Evolutionary conservation across 805 yeast genomes (phyloP), one percentile per base, ranked within the genome.

Genomic region (Spathaspora girioi): DNA sequence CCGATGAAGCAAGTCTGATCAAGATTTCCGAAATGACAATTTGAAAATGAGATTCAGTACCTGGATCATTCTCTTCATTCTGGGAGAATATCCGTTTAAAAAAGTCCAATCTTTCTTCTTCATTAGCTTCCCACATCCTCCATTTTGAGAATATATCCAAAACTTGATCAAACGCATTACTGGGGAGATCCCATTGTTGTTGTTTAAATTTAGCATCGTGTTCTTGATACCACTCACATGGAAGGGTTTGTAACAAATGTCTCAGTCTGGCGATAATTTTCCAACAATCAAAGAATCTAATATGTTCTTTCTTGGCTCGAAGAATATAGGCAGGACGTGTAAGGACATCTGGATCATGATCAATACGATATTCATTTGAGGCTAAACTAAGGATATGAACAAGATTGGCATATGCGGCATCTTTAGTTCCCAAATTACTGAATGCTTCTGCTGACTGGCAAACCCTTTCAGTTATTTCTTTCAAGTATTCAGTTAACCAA

Each of bases 51-150:
- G 17, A 35, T 2, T 15, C 20, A 3, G 23, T 7, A 2, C n/a
- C 20, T 23, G 23, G 5, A 7, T 9, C 27, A 15, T n/a, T 23
- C n/a, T 31, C 19, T 6, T 45, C 10, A 5, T 15, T 3, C 9
- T 48, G 43, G 15, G 43, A 45, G 43, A 59, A 61, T 8, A 60
- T 48, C 6, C 46, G 19, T 20, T 59, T 58, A 38, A 64, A 59
- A 54, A 63, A 60, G 12, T 46, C 43, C 38, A 51, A 51, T 46
- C 68, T 52, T 51, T 62, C 61, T 9, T 48, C 48, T 14, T 54
- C 53, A 31, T 83, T 75, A 43, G 87, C 85, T 59, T 93, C 99
- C 97, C 98, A 92, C 53, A 83, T 82, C 73, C 97, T 81, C 97
- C 98, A 94, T 12, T 77, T 73, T 0, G 84, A 73, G 59, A 91